phyloP scores from a whole-genome alignment of 371 early-diverging fungal genomes.

The Mucor circinelloides region DNA sequence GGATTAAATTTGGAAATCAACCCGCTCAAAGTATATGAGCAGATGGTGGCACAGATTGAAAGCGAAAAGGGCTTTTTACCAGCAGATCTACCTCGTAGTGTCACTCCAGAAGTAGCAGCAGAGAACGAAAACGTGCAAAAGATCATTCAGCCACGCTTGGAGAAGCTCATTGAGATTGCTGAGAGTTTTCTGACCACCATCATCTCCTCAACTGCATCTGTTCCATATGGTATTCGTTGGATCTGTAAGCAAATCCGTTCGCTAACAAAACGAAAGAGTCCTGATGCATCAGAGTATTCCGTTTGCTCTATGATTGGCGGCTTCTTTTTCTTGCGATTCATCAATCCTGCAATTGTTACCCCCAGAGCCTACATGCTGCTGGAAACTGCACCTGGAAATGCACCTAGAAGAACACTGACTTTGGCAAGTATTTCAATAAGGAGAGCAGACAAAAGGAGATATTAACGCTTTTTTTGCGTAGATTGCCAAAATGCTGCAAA shows the following conservation, averaged over 20 bases:
- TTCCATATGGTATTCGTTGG: conserved; percentile 96
- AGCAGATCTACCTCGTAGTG: conserved; percentile 49
- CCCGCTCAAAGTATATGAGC: conserved; percentile 83
- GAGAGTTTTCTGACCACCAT: conserved; percentile 80
- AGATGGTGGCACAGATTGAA: conserved; percentile 82
- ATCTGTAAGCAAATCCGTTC: conserved; percentile 94
- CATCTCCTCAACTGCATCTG: conserved; percentile 74
- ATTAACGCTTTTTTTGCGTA: conserved; percentile 8
- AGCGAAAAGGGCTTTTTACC: conserved; percentile 64
- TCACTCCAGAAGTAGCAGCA: conserved; percentile 75
- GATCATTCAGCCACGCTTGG: conserved; percentile 74
- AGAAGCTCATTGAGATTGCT: conserved; percentile 80
- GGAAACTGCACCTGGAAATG: conserved; percentile 71
- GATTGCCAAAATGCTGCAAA: conserved; percentile 92
- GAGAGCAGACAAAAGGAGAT: background rate
- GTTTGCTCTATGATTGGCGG: conserved; percentile 92
- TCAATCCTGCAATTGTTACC: conserved; percentile 94
- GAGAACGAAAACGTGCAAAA: conserved; percentile 72
- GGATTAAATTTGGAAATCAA: conserved; percentile 89
- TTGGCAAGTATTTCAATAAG: conserved; percentile 31
- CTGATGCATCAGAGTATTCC: conserved; percentile 81
- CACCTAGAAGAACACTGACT: conserved; percentile 82
- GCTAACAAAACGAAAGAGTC: conserved; percentile 84
- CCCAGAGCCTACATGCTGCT: conserved; percentile 90
- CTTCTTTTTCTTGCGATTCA: conserved; percentile 91